Evolutionary conservation across 208 protist genomes (phyloP).

Genomic region (Herpetomonas muscarum): DNA sequence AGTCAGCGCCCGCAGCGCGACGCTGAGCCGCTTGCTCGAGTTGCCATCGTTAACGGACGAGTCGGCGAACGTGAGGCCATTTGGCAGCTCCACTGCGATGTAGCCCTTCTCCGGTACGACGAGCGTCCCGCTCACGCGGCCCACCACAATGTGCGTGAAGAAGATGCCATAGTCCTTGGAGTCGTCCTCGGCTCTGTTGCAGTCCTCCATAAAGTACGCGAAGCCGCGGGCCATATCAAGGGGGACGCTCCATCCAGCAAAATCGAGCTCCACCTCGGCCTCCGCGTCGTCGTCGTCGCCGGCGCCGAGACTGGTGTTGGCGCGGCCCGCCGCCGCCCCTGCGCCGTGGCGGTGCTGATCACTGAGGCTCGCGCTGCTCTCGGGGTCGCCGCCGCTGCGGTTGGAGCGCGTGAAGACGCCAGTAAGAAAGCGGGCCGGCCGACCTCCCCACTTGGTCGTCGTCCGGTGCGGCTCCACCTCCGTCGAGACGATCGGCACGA

Average conservation of each 20-base stretch:
- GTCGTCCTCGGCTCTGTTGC: constrained; percentile 45
- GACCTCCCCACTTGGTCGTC: not conserved
- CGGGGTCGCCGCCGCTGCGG: not conserved
- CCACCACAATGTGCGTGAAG: constrained; percentile 41
- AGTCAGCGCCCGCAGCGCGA: constrained; percentile 27
- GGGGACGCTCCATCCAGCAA: constrained; percentile 32
- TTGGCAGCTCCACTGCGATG: constrained; percentile 50
- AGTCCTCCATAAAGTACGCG: constrained; percentile 54
- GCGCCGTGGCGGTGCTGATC: not conserved
- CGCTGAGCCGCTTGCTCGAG: constrained; percentile 69
- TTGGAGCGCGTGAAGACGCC: no score
- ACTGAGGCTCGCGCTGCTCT: not conserved
- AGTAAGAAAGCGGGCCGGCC: not conserved
- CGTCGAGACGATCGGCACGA: not conserved
- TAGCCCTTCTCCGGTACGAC: constrained; percentile 46
- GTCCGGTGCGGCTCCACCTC: not conserved
- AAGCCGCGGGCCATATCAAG: constrained; percentile 43
- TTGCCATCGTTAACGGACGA: constrained; percentile 83
- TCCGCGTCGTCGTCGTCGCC: constrained; percentile 7
- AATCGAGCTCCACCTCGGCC: constrained; percentile 5
- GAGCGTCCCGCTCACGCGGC: constrained; percentile 34
- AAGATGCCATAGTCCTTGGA: constrained; percentile 81
- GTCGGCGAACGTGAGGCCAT: constrained; percentile 49
- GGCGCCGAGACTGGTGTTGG: no score
- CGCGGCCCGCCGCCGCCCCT: no score